These are phyloP conservation scores for Dipodascopsis uninucleata DNA, from an alignment of 805 yeast genomes.

Conservation along the genomic window DNA sequence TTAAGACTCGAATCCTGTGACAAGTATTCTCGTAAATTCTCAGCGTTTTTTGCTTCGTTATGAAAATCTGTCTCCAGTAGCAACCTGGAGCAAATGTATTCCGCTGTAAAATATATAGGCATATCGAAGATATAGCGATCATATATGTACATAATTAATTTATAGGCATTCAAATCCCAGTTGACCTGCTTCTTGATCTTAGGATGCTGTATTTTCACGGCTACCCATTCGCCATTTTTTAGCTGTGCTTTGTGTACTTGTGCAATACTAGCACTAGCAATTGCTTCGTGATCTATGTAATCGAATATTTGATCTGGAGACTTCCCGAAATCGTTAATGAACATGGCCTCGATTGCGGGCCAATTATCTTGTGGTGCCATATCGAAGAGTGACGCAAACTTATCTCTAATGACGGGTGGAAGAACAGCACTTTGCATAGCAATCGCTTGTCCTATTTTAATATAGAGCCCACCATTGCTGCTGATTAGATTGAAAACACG, in stretches of 20 bases:
- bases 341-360: conserved; percentile 35
- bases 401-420: conserved; percentile 59
- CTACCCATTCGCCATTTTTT: conserved; percentile 50
- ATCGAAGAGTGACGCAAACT: conserved; percentile 59
- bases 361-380: conserved; percentile 59
- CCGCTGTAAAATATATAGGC: conserved; percentile 56
- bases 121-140: conserved; percentile 54
- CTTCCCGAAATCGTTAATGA: conserved; percentile 40
- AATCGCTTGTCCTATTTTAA: conserved; percentile 74
- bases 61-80: conserved; percentile 59
- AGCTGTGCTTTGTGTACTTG: conserved; percentile 60
- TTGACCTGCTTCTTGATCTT: conserved; percentile 57
- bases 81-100: conserved; percentile 56
- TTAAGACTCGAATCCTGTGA: conserved; percentile 42
- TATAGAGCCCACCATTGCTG: conserved; percentile 58
- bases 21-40: conserved; percentile 41
- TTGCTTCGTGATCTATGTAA: conserved; percentile 51
- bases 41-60: conserved; percentile 54
- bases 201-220: conserved; percentile 63
- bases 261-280: conserved; percentile 74
- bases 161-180: conserved; percentile 60
- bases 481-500: conserved; percentile 46
- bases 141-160: conserved; percentile 49
- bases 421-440: conserved; percentile 70
- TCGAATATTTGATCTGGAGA: conserved; percentile 46